Percentiles rank a stretch among this genome's conserved stretches.
phyloP scores from a whole-genome alignment of 805 yeast genomes.

The Candida ovalis region DNA sequence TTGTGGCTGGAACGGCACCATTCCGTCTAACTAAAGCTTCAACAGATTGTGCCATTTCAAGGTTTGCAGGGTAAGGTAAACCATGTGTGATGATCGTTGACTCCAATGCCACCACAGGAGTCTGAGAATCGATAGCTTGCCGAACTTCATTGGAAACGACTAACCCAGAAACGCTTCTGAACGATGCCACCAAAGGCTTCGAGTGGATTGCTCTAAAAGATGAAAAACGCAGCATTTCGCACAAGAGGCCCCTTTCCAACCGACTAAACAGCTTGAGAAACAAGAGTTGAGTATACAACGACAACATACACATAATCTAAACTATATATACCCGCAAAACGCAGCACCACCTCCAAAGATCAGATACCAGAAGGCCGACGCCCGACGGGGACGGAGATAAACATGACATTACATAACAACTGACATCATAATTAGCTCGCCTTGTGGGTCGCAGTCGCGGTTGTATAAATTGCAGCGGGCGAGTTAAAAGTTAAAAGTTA shows the following conservation, averaged over 20 bases:
- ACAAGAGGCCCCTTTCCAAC: too few relatives aligned
- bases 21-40: conserved; percentile 54
- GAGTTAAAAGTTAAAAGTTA: too few relatives aligned
- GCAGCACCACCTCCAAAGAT: too few relatives aligned
- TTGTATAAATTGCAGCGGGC: too few relatives aligned
- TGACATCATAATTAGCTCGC: too few relatives aligned
- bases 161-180: conserved; percentile 5
- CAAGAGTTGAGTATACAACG: too few relatives aligned
- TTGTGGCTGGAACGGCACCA: conserved; percentile 82
- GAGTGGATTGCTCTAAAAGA: neutral
- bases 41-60: conserved; percentile 67
- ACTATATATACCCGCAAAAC: too few relatives aligned
- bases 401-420: too few relatives aligned
- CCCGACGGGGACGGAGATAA: too few relatives aligned
- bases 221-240: neutral
- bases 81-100: conserved; percentile 91
- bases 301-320: too few relatives aligned
- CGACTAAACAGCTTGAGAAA: neutral
- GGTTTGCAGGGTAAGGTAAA: conserved; percentile 73
- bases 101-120: conserved; percentile 79
- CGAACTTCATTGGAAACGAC: conserved; percentile 43
- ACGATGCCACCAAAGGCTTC: neutral
- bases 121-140: conserved; percentile 53
- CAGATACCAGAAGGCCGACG: too few relatives aligned
- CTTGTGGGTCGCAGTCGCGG: too few relatives aligned